Base-by-base conservation (phyloP, 2,329 filamentous ascomycete genomes). In the Pestalotiopsis sp. region DNA sequence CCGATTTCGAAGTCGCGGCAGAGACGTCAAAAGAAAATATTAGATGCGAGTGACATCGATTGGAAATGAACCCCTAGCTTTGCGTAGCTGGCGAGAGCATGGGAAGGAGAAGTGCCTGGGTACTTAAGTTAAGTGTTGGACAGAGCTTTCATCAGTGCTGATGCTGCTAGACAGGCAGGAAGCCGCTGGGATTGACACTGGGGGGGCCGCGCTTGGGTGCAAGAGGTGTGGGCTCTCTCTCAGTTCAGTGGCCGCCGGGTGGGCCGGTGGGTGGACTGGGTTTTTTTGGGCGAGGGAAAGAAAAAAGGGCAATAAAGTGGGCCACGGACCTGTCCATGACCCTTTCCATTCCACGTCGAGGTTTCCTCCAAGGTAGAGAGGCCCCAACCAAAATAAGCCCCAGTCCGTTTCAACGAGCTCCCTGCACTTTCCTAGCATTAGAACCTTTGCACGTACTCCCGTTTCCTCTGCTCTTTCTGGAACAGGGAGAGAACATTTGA, bases 1-100 rank as follows among this genome's bases (percentile, higher is more conserved):
- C 24, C 56, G 22, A 58, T 24, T 35, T 22, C 20, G 26, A 64
- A 65, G 65, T 65, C 64, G 48, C 65, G 66, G 61, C 35, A 56
- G 56, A 61, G 57, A 62, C 55, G 26, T 59, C 61, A 68, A 65
- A 66, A 69, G 63, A 69, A 68, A 69, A 69, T 69, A 57, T 65
- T 59, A 22, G 66, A 56, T 24, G 35, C 55, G 65, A 22, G 65
- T 69, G 65, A 67, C 65, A 69, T 69, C 62, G 68, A 69, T 35
- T 57, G 61, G 64, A 59, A 66, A 40, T 56, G 55, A 35, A 52
- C 64, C 64, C 44, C 64, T 30, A 59, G 39, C 38, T 39, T 44
- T 38, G 35, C 44, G 39, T 48, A 38, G 38, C 38, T 63, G 38
- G 60, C 22, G 61, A 40, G 39, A 44, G 61, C 35, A 39, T 60